phyloP scores from a whole-genome alignment of 176 grass and related monocot species.

The Aegilops tauschii region DNA sequence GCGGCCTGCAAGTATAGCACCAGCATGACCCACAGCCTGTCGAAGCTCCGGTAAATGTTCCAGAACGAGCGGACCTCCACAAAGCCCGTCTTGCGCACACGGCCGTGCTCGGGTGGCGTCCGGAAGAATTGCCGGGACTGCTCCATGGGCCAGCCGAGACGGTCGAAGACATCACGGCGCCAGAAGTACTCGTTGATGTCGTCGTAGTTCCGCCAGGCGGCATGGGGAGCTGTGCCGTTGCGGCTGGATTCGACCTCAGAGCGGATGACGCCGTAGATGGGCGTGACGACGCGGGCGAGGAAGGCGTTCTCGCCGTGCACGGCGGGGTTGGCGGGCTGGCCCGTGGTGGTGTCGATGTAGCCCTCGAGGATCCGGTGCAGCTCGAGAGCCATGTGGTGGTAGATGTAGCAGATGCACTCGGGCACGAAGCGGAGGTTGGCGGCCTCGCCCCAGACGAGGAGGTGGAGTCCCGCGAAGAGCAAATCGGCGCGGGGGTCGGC shows the following conservation, averaged over 20 bases:
- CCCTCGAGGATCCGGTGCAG: conserved; percentile 75
- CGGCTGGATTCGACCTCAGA: conserved; percentile 62
- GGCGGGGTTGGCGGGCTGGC: conserved; percentile 55
- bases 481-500: conserved; percentile 63
- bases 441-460: conserved; percentile 93
- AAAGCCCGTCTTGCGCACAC: conserved; percentile 85
- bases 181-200: conserved; percentile 99
- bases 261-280: conserved; percentile 56
- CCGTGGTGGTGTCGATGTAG: conserved; percentile 54
- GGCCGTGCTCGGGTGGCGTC: conserved; percentile 49
- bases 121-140: conserved; percentile 68
- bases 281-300: conserved; percentile 54
- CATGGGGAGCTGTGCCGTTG: conserved; percentile 62
- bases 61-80: conserved; percentile 91
- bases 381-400: conserved; percentile 86
- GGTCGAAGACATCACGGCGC: conserved; percentile 68
- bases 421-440: conserved; percentile 89
- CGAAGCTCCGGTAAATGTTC: conserved; percentile 88
- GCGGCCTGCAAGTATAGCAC: conserved; percentile 78
- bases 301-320: conserved; percentile 79
- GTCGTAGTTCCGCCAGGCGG: conserved; percentile 92
- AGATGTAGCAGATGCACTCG: conserved; percentile 95
- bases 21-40: conserved; percentile 91
- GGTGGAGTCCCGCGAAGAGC: conserved; percentile 69
- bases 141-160: conserved; percentile 75